These are phyloP conservation scores for Anthracocystis setariae DNA, from an alignment of 1,284 basidiomycete species.

Conservation along the genomic window DNA sequence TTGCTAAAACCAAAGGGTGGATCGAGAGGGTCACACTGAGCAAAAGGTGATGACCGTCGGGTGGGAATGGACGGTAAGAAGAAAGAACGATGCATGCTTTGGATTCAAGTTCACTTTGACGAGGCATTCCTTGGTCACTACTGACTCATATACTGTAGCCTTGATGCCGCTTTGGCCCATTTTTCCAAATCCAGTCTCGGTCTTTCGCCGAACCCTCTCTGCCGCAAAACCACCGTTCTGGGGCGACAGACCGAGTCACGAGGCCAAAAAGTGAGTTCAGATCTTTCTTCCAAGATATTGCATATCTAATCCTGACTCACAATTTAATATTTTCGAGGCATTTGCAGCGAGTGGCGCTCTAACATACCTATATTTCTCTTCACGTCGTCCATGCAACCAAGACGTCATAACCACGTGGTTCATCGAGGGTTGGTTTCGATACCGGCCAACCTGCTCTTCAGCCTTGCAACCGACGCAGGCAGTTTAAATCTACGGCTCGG, in stretches of 20 bases:
- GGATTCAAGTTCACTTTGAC: not conserved
- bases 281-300: not conserved
- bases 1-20: conserved; percentile 1
- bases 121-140: not conserved
- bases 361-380: not conserved
- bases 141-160: not conserved
- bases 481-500: too few species aligned
- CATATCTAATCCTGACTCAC: conserved; percentile 11
- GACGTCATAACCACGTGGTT: conserved; percentile 8
- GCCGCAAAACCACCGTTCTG: not conserved
- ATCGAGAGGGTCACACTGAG: not conserved
- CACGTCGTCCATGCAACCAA: not conserved
- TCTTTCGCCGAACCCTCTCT: conserved; percentile 5
- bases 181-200: conserved; percentile 1
- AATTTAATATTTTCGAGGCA: not conserved
- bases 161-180: conserved; percentile 1
- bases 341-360: not conserved
- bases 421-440: not conserved
- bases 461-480: too few species aligned
- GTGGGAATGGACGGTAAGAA: not conserved
- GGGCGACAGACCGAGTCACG: conserved; percentile 10
- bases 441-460: too few species aligned
- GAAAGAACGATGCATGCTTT: not conserved
- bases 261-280: not conserved
- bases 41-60: not conserved